These are phyloP conservation scores for Neonectria neomacrospora DNA, from an alignment of 2,329 filamentous ascomycete genomes.

Conservation along the genomic window DNA sequence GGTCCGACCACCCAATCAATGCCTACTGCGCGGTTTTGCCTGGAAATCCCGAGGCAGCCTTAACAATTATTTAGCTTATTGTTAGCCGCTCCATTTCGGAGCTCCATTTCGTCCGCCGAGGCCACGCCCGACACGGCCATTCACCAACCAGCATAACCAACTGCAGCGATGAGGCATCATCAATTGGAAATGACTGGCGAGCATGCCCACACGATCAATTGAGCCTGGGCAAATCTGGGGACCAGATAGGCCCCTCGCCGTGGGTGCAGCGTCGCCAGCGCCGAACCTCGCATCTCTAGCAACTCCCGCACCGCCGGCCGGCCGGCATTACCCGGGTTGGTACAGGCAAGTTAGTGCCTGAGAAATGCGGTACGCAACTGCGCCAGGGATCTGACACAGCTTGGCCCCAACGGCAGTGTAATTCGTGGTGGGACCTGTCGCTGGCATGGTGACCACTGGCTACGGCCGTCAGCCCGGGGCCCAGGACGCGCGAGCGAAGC, in stretches of 20 bases:
- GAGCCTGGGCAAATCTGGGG: conserved; percentile 18
- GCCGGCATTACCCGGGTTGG: conserved; percentile 46
- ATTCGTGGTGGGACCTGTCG: conserved; percentile 35
- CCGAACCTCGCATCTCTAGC: conserved; percentile 35
- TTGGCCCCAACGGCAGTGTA: conserved; percentile 31
- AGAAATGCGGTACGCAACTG: conserved; percentile 37
- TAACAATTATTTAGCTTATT: conserved; percentile 51
- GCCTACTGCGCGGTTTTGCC: conserved; percentile 52
- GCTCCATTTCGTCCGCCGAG: conserved; percentile 39
- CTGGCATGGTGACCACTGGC: conserved; percentile 41
- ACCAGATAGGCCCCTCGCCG: conserved; percentile 15
- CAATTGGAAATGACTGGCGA: conserved; percentile 9
- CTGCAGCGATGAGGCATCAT: conserved; percentile 9
- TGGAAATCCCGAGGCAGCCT: conserved; percentile 53
- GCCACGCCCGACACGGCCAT: conserved; percentile 29
- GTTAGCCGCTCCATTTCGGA: conserved; percentile 41
- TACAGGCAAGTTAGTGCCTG: conserved; percentile 38
- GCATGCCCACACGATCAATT: conserved; percentile 31
- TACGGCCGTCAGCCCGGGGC: conserved; percentile 13
- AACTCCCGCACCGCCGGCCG: conserved; percentile 46
- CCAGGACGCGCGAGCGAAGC: background rate
- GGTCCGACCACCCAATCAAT: conserved; percentile 50
- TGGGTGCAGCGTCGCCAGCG: conserved; percentile 23
- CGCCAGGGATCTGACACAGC: conserved; percentile 27
- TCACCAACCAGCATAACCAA: background rate